These are phyloP conservation scores for Ceratobasidium sp. DNA, from an alignment of 1,284 basidiomycete genomes.

Conservation along the genomic window DNA sequence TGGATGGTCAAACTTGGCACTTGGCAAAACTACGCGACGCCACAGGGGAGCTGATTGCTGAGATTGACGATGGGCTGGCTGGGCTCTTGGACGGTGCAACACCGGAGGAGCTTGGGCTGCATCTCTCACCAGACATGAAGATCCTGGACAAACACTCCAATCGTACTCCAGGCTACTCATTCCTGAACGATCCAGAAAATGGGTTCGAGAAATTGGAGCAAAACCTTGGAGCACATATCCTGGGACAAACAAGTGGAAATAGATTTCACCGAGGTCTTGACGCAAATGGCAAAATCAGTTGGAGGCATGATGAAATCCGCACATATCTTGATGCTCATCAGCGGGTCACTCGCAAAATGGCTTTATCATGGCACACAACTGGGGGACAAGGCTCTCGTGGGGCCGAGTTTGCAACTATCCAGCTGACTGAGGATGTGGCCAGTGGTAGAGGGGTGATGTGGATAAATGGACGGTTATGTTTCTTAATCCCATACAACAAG, in stretches of 20 bases:
- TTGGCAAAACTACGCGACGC: not conserved
- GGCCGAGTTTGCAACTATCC: not conserved
- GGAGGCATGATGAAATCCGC: not conserved
- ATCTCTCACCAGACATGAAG: not conserved
- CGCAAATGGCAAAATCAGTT: not conserved
- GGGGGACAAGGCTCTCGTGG: not conserved
- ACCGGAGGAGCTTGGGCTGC: not conserved
- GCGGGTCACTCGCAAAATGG: not conserved
- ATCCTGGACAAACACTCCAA: not conserved
- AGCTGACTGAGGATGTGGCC: not conserved
- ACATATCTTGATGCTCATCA: not conserved
- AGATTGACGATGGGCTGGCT: not conserved
- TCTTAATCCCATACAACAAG: not conserved
- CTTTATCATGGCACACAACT: not conserved
- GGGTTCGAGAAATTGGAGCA: not conserved
- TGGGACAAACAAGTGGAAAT: not conserved
- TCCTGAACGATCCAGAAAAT: slow-evolving; percentile 11
- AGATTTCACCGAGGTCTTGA: not conserved
- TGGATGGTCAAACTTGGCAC: not conserved
- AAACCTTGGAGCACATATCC: not conserved
- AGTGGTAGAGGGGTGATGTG: not conserved
- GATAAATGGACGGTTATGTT: not conserved
- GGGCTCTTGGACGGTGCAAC: not conserved
- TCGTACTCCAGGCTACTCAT: not conserved
- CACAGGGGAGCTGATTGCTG: not conserved